Conservation (phyloP, 352 stramenopile species). For the Phytophthora cactorum region DNA sequence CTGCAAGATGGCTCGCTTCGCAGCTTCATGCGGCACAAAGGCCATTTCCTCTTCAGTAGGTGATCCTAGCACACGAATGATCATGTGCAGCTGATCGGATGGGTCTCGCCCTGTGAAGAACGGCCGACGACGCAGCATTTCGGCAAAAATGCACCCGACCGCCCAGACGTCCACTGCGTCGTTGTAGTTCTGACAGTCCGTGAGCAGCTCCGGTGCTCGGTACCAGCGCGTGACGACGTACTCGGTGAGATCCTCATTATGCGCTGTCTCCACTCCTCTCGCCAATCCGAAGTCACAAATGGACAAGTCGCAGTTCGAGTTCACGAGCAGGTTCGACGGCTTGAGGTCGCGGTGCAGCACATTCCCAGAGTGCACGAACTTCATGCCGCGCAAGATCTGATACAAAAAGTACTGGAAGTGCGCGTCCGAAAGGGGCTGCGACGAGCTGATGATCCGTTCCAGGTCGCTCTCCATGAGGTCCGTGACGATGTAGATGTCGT, state of each 20-base stretch:
- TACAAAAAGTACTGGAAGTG: slow-evolving; percentile 93
- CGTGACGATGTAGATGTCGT: slow-evolving; percentile 92
- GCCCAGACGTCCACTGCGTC: slow-evolving; percentile 96
- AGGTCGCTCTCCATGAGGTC: slow-evolving; percentile 94
- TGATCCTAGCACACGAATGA: slow-evolving; percentile 93
- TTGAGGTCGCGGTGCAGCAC: slow-evolving; percentile 93
- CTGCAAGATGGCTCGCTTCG: slow-evolving; percentile 83
- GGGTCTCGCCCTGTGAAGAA: slow-evolving; percentile 86
- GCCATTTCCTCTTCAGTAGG: slow-evolving; percentile 95
- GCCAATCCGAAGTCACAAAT: slow-evolving; percentile 94
- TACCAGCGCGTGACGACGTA: slow-evolving; percentile 96
- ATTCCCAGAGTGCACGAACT: slow-evolving; percentile 98
- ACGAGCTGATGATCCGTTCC: slow-evolving; percentile 91
- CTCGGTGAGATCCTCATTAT: slow-evolving; percentile 85
- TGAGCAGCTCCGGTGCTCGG: slow-evolving; percentile 85
- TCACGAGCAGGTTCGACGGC: slow-evolving; percentile 89
- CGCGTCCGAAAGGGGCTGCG: slow-evolving; percentile 83
- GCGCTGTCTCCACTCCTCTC: slow-evolving; percentile 85
- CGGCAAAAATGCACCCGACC: slow-evolving; percentile 99
- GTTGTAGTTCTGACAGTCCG: slow-evolving; percentile 96
- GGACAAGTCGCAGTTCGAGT: slow-evolving; percentile 91
- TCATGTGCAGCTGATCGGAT: slow-evolving; percentile 88
- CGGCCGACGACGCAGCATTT: slow-evolving; percentile 97
- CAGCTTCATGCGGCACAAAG: slow-evolving; percentile 96
- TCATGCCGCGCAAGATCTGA: slow-evolving; percentile 94